These are phyloP conservation scores for Dichotomocladium elegans DNA, from an alignment of 371 early-diverging fungal genomes.

Conservation along the genomic window DNA sequence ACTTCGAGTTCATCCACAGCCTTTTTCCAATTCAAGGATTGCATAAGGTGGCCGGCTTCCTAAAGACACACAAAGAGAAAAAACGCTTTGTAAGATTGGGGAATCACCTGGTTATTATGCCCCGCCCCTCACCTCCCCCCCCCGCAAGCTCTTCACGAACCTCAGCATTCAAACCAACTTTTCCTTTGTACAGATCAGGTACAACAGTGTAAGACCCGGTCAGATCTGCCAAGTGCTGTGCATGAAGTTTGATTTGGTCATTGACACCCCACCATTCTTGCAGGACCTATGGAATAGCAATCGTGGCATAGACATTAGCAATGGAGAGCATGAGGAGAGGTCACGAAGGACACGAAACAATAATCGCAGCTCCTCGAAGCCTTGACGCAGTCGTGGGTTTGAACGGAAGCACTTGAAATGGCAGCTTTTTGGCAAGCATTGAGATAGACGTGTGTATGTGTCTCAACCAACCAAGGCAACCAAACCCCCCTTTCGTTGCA, in stretches of 20 bases:
- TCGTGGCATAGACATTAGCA: not conserved
- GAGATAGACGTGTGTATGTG: not conserved
- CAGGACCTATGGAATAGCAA: slow-evolving; percentile 27
- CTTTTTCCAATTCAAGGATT: slow-evolving; percentile 42
- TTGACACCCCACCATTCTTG: slow-evolving; percentile 54
- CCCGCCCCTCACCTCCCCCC: too few relatives aligned
- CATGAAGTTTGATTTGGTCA: slow-evolving; percentile 44
- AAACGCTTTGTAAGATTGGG: too few relatives aligned
- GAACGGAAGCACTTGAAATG: slow-evolving; percentile 24
- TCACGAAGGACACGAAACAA: slow-evolving; percentile 13
- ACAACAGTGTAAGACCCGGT: slow-evolving; percentile 43
- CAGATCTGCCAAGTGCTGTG: slow-evolving; percentile 45
- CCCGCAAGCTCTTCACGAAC: too few relatives aligned
- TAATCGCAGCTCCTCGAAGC: slow-evolving; percentile 24
- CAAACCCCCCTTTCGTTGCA: not conserved
- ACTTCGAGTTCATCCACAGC: slow-evolving; percentile 38
- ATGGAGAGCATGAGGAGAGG: not conserved
- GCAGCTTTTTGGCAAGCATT: slow-evolving; percentile 14
- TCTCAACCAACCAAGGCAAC: not conserved
- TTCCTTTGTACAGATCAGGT: slow-evolving; percentile 57
- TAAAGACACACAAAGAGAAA: slow-evolving; percentile 6
- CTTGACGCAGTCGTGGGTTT: slow-evolving; percentile 16
- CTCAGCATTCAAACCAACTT: slow-evolving; percentile 45
- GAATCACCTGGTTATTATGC: too few relatives aligned
- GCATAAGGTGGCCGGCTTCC: slow-evolving; percentile 58